Evolutionary conservation across 371 early-diverging fungal species (phyloP), one percentile per base, ranked within the genome.

Genomic region (Thermomucor indicae-seudaticae): DNA sequence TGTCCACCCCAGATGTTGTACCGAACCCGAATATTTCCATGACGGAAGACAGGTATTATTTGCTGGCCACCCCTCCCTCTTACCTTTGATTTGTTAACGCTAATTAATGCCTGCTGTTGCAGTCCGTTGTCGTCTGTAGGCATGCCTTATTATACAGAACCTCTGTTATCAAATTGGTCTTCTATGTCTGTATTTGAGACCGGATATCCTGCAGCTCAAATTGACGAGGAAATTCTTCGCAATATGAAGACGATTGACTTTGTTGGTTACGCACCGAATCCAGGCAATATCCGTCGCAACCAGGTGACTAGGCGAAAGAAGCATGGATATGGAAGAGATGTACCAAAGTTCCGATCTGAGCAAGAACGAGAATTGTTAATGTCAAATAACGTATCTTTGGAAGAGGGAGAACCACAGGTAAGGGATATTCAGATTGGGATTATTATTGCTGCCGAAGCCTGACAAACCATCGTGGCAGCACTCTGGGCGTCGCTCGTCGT

Each of bases 181-280:
- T 49, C 70, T 2, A 68, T 75, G 38, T 60, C 80, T 19, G 60
- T 75, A 5, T 84, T 79, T 53, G 80, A 79, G 20, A 85, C 86
- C 0, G 90, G 89, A 10, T 71, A 78, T 29, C 89, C 88, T 2
- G 69, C 87, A 1, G 72, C 83, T 2, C 62, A 70, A 14, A 83
- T 94, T 14, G 91, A 91, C 19, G 75, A 85, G 2, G 88, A 84
- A 10, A 73, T 93, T 8, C 47, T 90, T 12, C 72, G 78, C 32
- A 84, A 83, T 45, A 87, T 92, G 65, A 92, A 92, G 64, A 86
- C 82, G 62, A 87, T 86, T 54, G 93, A 91, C 54, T 92, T 89
- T 74, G 93, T 96, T 4, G 96, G 94, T 0, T 92, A 92, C 55
- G 92, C 93, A 17, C 87, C 87, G 22, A 93, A 92, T 50, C 90